phyloP scores from a whole-genome alignment of 768 basidiomycete species.

The Nevesoporus exiguus region DNA sequence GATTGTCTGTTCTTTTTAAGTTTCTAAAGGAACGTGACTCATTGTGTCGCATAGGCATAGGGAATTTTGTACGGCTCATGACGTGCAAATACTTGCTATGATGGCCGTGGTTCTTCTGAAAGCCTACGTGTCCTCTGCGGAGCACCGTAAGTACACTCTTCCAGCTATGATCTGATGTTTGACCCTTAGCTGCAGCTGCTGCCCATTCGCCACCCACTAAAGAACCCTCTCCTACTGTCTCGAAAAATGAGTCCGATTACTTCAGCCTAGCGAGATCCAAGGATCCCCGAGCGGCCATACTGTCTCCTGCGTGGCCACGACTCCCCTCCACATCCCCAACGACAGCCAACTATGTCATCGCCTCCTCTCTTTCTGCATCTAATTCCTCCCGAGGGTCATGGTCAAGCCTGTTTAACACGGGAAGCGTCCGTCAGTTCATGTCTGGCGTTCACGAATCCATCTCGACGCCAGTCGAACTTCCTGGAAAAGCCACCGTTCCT shows the following conservation, averaged over 20 bases:
- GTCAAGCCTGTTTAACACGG: conserved; percentile 73
- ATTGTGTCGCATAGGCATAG: conserved; percentile 35
- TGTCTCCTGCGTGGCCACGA: conserved; percentile 54
- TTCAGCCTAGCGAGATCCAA: conserved; percentile 45
- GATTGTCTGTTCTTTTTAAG: conserved; percentile 42
- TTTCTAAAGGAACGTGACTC: neutral
- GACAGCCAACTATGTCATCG: conserved; percentile 34
- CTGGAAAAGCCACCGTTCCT: conserved; percentile 23
- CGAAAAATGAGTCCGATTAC: conserved; percentile 49
- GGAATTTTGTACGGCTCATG: conserved; percentile 48
- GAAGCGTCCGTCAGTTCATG: conserved; percentile 66
- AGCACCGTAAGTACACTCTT: conserved; percentile 13
- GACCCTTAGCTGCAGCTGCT: neutral
- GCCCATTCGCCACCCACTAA: conserved; percentile 18
- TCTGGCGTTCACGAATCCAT: conserved; percentile 54
- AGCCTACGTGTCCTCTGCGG: conserved; percentile 19
- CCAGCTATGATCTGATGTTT: neutral
- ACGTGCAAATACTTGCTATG: conserved; percentile 83
- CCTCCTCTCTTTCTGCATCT: conserved; percentile 46
- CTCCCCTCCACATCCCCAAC: conserved; percentile 43
- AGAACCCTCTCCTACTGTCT: conserved; percentile 12
- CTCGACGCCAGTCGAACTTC: conserved; percentile 35
- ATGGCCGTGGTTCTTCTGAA: conserved; percentile 65
- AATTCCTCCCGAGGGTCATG: conserved; percentile 74
- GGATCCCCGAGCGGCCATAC: conserved; percentile 37